phyloP scores from a whole-genome alignment of 2,329 filamentous ascomycete genomes.

The Amphichorda felina region DNA sequence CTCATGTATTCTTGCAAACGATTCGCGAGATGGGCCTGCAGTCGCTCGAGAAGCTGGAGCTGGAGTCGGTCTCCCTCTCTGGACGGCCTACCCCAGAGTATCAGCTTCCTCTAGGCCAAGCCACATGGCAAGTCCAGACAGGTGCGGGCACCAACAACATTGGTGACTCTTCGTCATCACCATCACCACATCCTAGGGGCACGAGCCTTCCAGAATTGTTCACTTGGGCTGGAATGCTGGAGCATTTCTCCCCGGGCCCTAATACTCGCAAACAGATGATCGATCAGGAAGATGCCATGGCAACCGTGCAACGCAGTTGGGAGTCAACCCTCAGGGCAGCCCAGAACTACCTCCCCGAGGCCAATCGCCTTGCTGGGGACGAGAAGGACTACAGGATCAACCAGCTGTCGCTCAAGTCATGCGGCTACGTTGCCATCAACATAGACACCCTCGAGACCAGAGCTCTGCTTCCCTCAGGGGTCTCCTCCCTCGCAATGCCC shows the following conservation, averaged over 20 bases:
- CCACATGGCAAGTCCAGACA: neutral
- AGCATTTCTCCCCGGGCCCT: constrained; percentile 25
- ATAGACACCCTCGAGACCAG: constrained; percentile 21
- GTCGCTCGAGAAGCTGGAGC: constrained; percentile 37
- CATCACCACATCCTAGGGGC: no score
- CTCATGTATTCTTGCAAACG: constrained; percentile 41
- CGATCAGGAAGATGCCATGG: no score
- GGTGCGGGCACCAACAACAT: no score
- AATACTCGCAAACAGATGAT: constrained; percentile 7
- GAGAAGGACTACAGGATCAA: constrained; percentile 17
- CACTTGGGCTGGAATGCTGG: constrained; percentile 26
- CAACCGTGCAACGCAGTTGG: neutral
- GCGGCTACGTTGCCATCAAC: constrained; percentile 43
- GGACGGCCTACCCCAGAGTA: constrained; percentile 22
- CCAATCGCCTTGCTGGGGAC: constrained; percentile 11
- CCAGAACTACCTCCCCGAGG: constrained; percentile 10
- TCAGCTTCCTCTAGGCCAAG: constrained; percentile 5
- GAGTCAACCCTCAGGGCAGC: neutral
- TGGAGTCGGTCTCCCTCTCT: constrained; percentile 55
- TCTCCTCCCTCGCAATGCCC: no score
- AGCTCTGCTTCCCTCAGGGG: constrained; percentile 13
- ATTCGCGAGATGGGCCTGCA: constrained; percentile 32
- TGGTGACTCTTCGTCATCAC: no score
- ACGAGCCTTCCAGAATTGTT: no score
- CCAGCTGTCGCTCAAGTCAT: constrained; percentile 42